Percentiles rank a stretch among this genome's conserved stretches.
phyloP scores from a whole-genome alignment of 2,329 filamentous ascomycete species.

The Phialocephala sp. region DNA sequence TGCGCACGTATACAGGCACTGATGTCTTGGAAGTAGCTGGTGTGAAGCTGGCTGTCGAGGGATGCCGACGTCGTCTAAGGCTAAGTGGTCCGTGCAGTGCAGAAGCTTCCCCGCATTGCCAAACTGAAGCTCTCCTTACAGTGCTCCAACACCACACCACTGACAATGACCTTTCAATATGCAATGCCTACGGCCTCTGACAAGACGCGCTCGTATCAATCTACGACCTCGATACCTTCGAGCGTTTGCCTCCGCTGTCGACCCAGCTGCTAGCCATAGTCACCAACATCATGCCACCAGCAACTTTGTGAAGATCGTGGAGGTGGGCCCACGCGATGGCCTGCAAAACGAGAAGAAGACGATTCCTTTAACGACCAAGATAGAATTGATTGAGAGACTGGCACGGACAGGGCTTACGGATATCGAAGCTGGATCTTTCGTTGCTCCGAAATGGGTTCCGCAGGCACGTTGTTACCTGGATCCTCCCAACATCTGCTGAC shows the following conservation, averaged over 20 bases:
- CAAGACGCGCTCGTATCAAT: slow-evolving; percentile 16
- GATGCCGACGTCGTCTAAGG: too few relatives aligned
- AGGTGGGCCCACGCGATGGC: slow-evolving; percentile 86
- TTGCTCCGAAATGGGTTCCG: slow-evolving; percentile 83
- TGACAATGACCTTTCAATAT: slow-evolving; percentile 25
- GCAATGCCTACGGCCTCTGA: slow-evolving; percentile 30
- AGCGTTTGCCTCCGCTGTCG: slow-evolving; percentile 33
- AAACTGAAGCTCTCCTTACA: background rate
- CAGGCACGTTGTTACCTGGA: slow-evolving; percentile 58
- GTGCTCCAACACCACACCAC: slow-evolving; percentile 8
- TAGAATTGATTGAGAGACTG: slow-evolving; percentile 75
- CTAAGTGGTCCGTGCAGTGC: background rate
- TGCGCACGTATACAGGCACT: too few relatives aligned
- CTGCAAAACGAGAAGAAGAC: slow-evolving; percentile 81
- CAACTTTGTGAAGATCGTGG: slow-evolving; percentile 67
- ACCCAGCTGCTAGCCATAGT: slow-evolving; percentile 21
- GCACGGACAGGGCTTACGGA: slow-evolving; percentile 70
- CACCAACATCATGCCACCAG: slow-evolving; percentile 32
- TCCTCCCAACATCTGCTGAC: background rate
- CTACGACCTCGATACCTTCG: slow-evolving; percentile 29
- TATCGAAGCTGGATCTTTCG: slow-evolving; percentile 84
- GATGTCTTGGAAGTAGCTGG: too few relatives aligned
- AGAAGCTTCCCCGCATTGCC: slow-evolving; percentile 21
- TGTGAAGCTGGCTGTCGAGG: too few relatives aligned
- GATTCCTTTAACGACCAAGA: slow-evolving; percentile 74